Percentiles rank a stretch among this genome's conserved stretches.
phyloP scores from a whole-genome alignment of 768 basidiomycete species.

The Phylloporus sp. region DNA sequence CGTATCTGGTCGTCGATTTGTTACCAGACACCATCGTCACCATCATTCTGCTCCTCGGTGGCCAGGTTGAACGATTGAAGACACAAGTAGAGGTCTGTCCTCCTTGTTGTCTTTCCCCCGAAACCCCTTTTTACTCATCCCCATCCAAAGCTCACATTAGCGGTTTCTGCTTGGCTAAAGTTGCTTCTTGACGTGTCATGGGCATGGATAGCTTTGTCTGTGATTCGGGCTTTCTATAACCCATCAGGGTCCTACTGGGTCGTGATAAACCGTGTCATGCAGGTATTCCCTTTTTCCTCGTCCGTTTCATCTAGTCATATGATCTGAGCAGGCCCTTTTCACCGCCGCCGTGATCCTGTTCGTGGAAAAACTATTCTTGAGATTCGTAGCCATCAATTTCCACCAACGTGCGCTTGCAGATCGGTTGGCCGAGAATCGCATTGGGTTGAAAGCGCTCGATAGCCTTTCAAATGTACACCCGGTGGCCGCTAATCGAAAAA shows the following conservation, averaged over 20 bases:
- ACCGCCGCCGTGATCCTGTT: constrained; percentile 41
- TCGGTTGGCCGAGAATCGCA: constrained; percentile 63
- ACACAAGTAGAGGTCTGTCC: constrained; percentile 60
- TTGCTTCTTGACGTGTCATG: constrained; percentile 61
- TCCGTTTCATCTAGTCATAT: constrained; percentile 4
- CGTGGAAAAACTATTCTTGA: constrained; percentile 59
- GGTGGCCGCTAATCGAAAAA: constrained; percentile 32
- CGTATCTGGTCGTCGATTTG: constrained; percentile 62
- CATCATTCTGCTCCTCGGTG: constrained; percentile 51
- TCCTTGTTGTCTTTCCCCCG: neutral
- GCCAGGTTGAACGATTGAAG: constrained; percentile 62
- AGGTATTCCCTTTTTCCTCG: constrained; percentile 37
- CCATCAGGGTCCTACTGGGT: constrained; percentile 68
- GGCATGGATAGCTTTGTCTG: constrained; percentile 72
- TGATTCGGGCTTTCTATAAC: constrained; percentile 51
- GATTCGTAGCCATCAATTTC: constrained; percentile 77
- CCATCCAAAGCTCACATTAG: constrained; percentile 51
- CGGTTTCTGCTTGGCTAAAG: constrained; percentile 71
- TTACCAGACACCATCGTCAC: constrained; percentile 55
- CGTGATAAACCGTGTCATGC: constrained; percentile 66
- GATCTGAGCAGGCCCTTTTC: constrained; percentile 40
- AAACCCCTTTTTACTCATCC: neutral
- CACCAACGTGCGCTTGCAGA: constrained; percentile 74
- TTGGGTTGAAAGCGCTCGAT: constrained; percentile 69
- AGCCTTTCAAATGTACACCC: constrained; percentile 65